Percentiles rank a stretch among this genome's conserved stretches.
These are phyloP conservation scores for Xylariaceae sp. DNA, from an alignment of 2,329 filamentous ascomycete species.

Conservation along the genomic window DNA sequence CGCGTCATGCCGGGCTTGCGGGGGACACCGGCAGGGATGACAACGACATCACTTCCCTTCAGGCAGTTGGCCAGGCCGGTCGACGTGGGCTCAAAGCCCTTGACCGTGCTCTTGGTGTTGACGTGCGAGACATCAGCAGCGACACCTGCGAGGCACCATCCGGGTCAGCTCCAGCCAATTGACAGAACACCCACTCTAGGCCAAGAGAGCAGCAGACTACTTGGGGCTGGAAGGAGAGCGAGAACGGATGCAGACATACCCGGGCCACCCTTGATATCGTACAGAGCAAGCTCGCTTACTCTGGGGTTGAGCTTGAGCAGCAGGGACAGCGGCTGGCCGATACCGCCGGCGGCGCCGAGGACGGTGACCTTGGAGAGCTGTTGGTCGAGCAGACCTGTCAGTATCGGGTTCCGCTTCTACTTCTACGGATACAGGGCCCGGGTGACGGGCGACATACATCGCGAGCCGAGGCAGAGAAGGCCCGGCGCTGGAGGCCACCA, in stretches of 20 bases:
- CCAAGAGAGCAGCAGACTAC: no score
- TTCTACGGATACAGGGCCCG: no score
- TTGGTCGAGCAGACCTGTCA: conserved; percentile 6
- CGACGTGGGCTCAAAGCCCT: conserved; percentile 74
- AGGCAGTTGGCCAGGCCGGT: conserved; percentile 71
- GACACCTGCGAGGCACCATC: conserved; percentile 60
- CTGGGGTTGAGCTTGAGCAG: conserved; percentile 98
- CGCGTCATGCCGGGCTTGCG: conserved; percentile 99
- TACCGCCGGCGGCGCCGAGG: conserved; percentile 93
- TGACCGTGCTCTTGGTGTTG: conserved; percentile 96
- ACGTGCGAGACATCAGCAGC: conserved; percentile 97
- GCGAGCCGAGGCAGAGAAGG: conserved; percentile 73
- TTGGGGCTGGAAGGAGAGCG: background rate
- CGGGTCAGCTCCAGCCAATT: conserved; percentile 4
- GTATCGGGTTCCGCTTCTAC: conserved; percentile 9
- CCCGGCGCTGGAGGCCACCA: conserved; percentile 57
- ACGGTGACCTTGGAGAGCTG: conserved; percentile 97
- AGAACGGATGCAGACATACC: conserved; percentile 50
- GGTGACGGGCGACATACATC: conserved; percentile 63
- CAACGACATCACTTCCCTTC: conserved; percentile 83
- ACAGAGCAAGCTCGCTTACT: conserved; percentile 89
- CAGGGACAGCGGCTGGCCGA: conserved; percentile 95
- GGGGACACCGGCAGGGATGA: conserved; percentile 97
- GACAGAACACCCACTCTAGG: background rate
- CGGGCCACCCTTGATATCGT: conserved; percentile 92